These are phyloP conservation scores for Pholiota microspora DNA, from an alignment of 768 basidiomycete species.

Conservation along the genomic window DNA sequence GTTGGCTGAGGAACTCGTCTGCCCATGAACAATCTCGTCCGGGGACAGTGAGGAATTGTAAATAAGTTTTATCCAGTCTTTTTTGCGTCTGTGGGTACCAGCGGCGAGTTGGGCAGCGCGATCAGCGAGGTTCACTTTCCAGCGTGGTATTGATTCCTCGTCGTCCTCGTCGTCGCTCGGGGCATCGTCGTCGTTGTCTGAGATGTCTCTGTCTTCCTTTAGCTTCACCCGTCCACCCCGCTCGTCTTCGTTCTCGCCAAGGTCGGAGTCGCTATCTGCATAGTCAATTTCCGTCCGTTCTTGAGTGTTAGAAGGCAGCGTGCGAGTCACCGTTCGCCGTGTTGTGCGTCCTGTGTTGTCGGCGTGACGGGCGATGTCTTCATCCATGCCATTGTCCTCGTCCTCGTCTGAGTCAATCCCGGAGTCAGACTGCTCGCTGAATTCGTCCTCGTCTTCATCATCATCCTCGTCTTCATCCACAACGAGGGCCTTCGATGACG, in stretches of 20 bases:
- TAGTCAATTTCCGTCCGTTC: conserved; percentile 53
- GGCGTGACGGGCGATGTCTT: conserved; percentile 21
- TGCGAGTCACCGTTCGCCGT: conserved; percentile 43
- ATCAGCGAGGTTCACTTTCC: conserved; percentile 68
- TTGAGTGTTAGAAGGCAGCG: conserved; percentile 34
- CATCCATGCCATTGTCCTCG: conserved; percentile 21
- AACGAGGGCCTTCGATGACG: conserved; percentile 71
- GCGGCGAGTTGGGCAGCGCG: conserved; percentile 41
- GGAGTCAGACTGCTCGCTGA: conserved; percentile 23
- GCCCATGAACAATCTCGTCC: conserved; percentile 56
- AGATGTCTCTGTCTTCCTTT: conserved; percentile 41
- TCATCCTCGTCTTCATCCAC: conserved; percentile 30
- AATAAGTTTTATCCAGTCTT: conserved; percentile 84
- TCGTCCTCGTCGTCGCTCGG: conserved; percentile 45
- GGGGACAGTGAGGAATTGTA: conserved; percentile 72
- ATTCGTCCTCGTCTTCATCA: conserved; percentile 25
- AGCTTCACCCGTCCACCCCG: conserved; percentile 44
- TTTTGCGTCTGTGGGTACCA: conserved; percentile 38
- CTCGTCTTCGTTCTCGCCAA: conserved; percentile 43
- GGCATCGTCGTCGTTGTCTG: conserved; percentile 45
- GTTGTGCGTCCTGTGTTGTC: conserved; percentile 51
- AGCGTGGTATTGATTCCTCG: conserved; percentile 50
- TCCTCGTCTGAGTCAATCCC: conserved; percentile 31
- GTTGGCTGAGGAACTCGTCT: conserved; percentile 26
- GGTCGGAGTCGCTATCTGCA: conserved; percentile 79